Evolutionary conservation across 495 filamentous ascomycete species (phyloP).

Genomic region (Copromyces sp.): DNA sequence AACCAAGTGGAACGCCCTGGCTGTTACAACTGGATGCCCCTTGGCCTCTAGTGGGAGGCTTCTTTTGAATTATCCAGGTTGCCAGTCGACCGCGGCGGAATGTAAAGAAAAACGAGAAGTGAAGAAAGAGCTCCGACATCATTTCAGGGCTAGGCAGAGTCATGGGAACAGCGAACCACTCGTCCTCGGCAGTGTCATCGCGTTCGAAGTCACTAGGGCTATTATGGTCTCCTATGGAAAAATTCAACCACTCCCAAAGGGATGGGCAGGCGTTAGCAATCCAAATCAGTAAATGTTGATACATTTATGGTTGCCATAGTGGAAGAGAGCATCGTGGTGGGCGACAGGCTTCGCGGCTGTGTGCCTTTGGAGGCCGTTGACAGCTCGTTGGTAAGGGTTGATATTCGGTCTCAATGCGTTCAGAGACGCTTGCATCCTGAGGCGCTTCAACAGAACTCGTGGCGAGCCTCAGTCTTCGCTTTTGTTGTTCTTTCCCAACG

Average conservation of each 20-base stretch:
- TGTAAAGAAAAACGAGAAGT: neutral
- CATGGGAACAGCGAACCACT: slow-evolving; percentile 70
- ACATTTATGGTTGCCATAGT: neutral
- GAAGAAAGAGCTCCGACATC: slow-evolving; percentile 47
- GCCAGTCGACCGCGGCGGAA: neutral
- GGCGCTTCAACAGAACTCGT: slow-evolving; percentile 47
- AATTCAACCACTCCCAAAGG: slow-evolving; percentile 15
- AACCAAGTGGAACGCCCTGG: neutral
- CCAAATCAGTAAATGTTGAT: neutral
- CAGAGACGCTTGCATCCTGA: slow-evolving; percentile 29
- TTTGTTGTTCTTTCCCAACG: slow-evolving; percentile 57
- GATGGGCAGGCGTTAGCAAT: slow-evolving; percentile 1
- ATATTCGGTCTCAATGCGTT: slow-evolving; percentile 1
- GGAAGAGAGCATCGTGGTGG: slow-evolving; percentile 1
- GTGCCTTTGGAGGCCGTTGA: neutral
- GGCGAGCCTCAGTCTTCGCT: slow-evolving; percentile 62
- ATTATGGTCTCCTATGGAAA: neutral
- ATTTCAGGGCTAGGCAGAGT: slow-evolving; percentile 73
- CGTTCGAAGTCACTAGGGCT: neutral
- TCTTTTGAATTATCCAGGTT: neutral
- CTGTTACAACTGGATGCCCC: neutral
- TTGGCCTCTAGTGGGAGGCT: neutral
- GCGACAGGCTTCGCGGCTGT: slow-evolving; percentile 12
- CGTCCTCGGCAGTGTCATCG: slow-evolving; percentile 48
- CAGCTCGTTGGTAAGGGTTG: neutral